Conservation (phyloP, 2,329 filamentous ascomycete species). For the Colletotrichum nymphaeae region DNA sequence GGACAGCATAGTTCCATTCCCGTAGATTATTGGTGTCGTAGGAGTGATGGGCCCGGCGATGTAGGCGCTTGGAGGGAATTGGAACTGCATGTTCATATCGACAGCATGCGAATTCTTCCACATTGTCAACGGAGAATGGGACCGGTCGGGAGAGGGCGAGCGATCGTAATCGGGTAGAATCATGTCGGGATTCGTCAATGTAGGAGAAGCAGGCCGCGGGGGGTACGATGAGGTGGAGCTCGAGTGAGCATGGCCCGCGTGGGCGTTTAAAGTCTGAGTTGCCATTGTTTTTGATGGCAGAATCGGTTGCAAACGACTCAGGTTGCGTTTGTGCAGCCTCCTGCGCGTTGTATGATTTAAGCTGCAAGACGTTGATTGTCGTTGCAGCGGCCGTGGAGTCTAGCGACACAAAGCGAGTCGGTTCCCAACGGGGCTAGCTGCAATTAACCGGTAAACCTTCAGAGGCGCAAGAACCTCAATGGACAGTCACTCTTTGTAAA, state of each 20-base stretch:
- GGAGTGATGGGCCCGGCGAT: slow-evolving; percentile 59
- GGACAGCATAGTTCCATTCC: slow-evolving; percentile 76
- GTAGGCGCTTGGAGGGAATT: slow-evolving; percentile 58
- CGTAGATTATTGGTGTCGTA: slow-evolving; percentile 74
- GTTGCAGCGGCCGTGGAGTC: slow-evolving; percentile 27
- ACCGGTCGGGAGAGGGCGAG: slow-evolving; percentile 63
- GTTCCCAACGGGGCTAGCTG: slow-evolving; percentile 6
- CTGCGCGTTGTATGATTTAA: slow-evolving; percentile 6
- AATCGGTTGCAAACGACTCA: slow-evolving; percentile 16
- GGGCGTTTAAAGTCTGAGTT: slow-evolving; percentile 40
- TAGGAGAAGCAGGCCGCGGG: slow-evolving; percentile 78
- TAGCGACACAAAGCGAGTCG: slow-evolving; percentile 19
- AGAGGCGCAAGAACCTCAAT: slow-evolving; percentile 6
- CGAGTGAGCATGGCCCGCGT: slow-evolving; percentile 35
- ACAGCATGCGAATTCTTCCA: slow-evolving; percentile 60
- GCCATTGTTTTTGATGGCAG: slow-evolving; percentile 42
- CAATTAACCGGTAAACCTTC: slow-evolving; percentile 15
- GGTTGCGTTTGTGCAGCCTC: slow-evolving; percentile 1
- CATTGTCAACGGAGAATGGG: slow-evolving; percentile 62
- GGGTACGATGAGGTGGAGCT: slow-evolving; percentile 51
- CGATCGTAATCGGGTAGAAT: slow-evolving; percentile 82
- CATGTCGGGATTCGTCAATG: slow-evolving; percentile 93
- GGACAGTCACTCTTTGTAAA: slow-evolving; percentile 15
- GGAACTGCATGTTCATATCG: slow-evolving; percentile 46
- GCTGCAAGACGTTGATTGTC: slow-evolving; percentile 27